phyloP scores from a whole-genome alignment of 257 asterid genomes.

The Salvia hispanica region DNA sequence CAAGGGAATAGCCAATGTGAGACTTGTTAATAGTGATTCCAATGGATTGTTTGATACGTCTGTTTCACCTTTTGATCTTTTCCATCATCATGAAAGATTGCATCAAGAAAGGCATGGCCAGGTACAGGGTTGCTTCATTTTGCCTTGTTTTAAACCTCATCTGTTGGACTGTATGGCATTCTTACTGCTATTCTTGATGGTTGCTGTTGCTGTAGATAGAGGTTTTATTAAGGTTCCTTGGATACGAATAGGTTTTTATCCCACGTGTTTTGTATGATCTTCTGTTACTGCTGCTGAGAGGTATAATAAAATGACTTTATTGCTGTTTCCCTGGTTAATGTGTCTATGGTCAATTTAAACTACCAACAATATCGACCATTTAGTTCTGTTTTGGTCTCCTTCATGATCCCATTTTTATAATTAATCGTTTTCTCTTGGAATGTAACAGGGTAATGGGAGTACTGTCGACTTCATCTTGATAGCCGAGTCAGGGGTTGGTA shows the following conservation, averaged over 20 bases:
- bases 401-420: neutral
- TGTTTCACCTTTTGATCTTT: conserved; percentile 58
- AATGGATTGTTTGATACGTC: conserved; percentile 51
- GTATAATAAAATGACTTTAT: neutral
- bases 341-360: neutral
- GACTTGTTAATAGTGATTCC: conserved; percentile 42
- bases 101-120: conserved; percentile 61
- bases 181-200: neutral
- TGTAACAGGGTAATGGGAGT: conserved; percentile 51
- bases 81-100: conserved; percentile 68
- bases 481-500: conserved; percentile 47
- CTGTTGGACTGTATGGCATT: neutral
- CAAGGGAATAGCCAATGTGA: conserved; percentile 50
- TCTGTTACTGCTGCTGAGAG: neutral
- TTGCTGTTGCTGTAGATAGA: neutral
- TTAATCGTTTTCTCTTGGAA: conserved; percentile 21
- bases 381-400: neutral
- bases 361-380: neutral
- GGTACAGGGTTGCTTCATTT: conserved; percentile 59
- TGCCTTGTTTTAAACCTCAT: conserved; percentile 22
- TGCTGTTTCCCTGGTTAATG: neutral
- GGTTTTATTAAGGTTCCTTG: neutral
- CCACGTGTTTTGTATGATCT: neutral
- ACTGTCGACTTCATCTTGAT: conserved; percentile 78
- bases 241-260: neutral